These are phyloP conservation scores for Claviceps citrina DNA, from an alignment of 2,329 filamentous ascomycete genomes.

Conservation along the genomic window DNA sequence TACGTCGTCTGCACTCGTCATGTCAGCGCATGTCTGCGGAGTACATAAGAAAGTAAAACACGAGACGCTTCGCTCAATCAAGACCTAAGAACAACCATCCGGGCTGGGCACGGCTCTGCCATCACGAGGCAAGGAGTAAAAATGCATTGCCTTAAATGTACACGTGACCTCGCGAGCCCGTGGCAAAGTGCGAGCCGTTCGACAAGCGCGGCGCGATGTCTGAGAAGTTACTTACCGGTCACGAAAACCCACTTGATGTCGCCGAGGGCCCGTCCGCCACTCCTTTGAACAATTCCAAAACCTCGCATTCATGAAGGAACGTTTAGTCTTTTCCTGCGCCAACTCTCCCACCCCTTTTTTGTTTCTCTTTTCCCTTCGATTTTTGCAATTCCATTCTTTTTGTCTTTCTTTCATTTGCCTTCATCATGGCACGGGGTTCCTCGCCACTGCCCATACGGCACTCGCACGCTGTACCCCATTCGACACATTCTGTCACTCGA, in stretches of 20 bases:
- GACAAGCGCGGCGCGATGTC: constrained; percentile 7
- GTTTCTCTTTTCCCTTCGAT: not conserved
- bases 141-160: constrained; percentile 1
- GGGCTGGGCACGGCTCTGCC: too few relatives aligned
- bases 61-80: not conserved
- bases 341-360: not conserved
- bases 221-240: constrained; percentile 1
- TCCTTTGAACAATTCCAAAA: not conserved
- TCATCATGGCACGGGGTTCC: constrained; percentile 15
- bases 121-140: not conserved
- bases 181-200: not conserved
- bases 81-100: not conserved
- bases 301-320: too few relatives aligned
- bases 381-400: not conserved
- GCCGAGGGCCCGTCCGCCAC: not conserved
- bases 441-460: constrained; percentile 19
- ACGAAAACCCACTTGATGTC: constrained; percentile 4
- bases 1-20: too few relatives aligned
- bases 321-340: not conserved
- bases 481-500: constrained; percentile 13
- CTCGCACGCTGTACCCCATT: constrained; percentile 13
- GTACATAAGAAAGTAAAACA: too few relatives aligned
- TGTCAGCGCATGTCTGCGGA: too few relatives aligned
- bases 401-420: not conserved
- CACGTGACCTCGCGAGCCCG: constrained; percentile 14